A percentile compares a stretch with the other conserved stretches of the same genome.
These are phyloP conservation scores for Drechslerella dactyloides DNA, from an alignment of 2,329 filamentous ascomycete species.

Conservation along the genomic window DNA sequence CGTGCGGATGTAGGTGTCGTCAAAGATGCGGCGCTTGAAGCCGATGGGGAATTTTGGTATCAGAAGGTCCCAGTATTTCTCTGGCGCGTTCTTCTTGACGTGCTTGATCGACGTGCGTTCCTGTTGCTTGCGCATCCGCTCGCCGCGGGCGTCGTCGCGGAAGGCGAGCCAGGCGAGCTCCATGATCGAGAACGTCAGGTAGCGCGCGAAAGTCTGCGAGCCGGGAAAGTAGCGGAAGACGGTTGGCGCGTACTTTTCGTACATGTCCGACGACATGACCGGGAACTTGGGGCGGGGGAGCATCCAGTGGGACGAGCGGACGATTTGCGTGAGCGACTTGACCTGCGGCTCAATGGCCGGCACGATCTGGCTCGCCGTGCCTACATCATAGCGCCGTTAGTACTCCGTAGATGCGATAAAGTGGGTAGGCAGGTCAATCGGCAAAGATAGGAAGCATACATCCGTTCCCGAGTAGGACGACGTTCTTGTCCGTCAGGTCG, in stretches of 20 bases:
- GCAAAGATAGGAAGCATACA: constrained; percentile 58
- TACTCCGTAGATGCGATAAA: background rate
- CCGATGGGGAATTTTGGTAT: constrained; percentile 69
- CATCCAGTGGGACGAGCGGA: constrained; percentile 67
- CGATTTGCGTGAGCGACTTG: constrained; percentile 67
- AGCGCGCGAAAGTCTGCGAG: constrained; percentile 61
- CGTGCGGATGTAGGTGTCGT: constrained; percentile 64
- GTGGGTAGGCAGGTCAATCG: no score
- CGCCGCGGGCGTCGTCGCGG: constrained; percentile 58
- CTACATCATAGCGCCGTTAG: constrained; percentile 15
- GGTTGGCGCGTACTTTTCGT: constrained; percentile 61
- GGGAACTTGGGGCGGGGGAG: constrained; percentile 57
- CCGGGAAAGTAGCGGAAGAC: constrained; percentile 63
- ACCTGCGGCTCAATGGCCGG: constrained; percentile 62
- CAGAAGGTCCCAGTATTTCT: constrained; percentile 68
- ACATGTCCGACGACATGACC: constrained; percentile 59
- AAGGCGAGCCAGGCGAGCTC: constrained; percentile 62
- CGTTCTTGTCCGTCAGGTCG: constrained; percentile 64
- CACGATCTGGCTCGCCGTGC: constrained; percentile 64
- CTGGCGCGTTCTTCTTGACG: constrained; percentile 63
- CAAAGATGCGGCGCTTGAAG: constrained; percentile 69
- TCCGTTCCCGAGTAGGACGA: constrained; percentile 66
- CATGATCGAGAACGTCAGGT: constrained; percentile 60
- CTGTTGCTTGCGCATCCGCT: constrained; percentile 57
- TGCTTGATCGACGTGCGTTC: constrained; percentile 61